Conservation (phyloP, 805 yeast genomes). For the Isabelozyma heimii region DNA sequence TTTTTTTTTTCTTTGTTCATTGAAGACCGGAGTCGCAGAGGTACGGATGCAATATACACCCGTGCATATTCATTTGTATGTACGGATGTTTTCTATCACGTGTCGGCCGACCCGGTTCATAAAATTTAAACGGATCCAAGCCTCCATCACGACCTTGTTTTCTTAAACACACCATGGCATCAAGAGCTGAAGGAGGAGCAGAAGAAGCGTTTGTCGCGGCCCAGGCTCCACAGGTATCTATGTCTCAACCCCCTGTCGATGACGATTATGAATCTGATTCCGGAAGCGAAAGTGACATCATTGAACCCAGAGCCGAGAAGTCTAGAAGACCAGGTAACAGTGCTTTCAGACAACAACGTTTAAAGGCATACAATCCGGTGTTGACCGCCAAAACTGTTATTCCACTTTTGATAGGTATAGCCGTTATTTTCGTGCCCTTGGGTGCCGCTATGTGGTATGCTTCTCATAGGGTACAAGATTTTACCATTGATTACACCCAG, state of each 20-base stretch:
- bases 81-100: background rate
- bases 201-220: background rate
- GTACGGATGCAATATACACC: background rate
- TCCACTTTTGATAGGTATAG: conserved; percentile 37
- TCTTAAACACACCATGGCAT: background rate
- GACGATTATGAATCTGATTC: conserved; percentile 39
- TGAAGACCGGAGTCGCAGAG: background rate
- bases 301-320: conserved; percentile 44
- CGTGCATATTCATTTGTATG: background rate
- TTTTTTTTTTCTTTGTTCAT: background rate
- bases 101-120: background rate
- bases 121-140: too few species aligned
- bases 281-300: conserved; percentile 33
- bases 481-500: conserved; percentile 40
- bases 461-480: conserved; percentile 34
- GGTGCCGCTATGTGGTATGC: conserved; percentile 51
- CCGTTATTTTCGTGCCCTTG: conserved; percentile 39
- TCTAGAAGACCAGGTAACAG: conserved; percentile 63
- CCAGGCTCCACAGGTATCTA: background rate
- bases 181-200: background rate
- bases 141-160: too few species aligned
- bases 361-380: conserved; percentile 49
- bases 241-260: background rate
- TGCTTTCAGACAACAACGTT: conserved; percentile 55
- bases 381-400: conserved; percentile 42